Percentiles rank a stretch among this genome's conserved stretches.
These are phyloP conservation scores for Penicillium sp. DNA, from an alignment of 2,329 filamentous ascomycete species.

Conservation along the genomic window DNA sequence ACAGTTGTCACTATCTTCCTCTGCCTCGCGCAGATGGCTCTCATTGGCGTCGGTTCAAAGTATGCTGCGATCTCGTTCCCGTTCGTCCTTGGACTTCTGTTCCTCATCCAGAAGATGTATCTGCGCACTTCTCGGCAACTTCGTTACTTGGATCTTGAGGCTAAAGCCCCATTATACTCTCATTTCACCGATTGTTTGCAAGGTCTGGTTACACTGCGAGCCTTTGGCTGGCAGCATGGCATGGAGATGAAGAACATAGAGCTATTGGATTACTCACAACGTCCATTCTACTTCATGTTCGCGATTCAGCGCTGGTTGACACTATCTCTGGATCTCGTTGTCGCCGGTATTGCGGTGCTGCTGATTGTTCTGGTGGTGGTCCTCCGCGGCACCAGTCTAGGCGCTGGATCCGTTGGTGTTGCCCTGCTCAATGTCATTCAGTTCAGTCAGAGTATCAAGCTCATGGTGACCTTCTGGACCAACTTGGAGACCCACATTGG, in stretches of 20 bases:
- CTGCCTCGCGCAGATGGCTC: slow-evolving; percentile 51
- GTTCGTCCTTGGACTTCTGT: slow-evolving; percentile 52
- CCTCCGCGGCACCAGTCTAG: slow-evolving; percentile 45
- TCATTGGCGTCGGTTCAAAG: slow-evolving; percentile 54
- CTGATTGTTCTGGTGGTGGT: slow-evolving; percentile 56
- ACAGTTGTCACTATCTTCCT: slow-evolving; percentile 41
- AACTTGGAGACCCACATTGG: slow-evolving; percentile 62
- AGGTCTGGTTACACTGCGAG: slow-evolving; percentile 60
- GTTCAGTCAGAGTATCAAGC: slow-evolving; percentile 57
- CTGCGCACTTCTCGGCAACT: slow-evolving; percentile 64
- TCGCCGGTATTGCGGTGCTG: slow-evolving; percentile 53
- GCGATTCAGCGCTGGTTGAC: slow-evolving; percentile 62
- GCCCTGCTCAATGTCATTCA: slow-evolving; percentile 58
- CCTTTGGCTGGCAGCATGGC: slow-evolving; percentile 58
- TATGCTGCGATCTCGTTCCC: slow-evolving; percentile 58
- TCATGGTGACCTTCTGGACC: slow-evolving; percentile 60
- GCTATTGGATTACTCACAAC: slow-evolving; percentile 59
- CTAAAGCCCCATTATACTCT: slow-evolving; percentile 62
- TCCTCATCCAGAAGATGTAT: slow-evolving; percentile 60
- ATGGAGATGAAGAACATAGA: slow-evolving; percentile 51
- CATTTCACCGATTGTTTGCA: slow-evolving; percentile 62
- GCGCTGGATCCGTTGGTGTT: slow-evolving; percentile 56
- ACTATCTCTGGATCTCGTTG: slow-evolving; percentile 55
- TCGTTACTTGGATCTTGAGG: slow-evolving; percentile 64
- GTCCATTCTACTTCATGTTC: slow-evolving; percentile 61